phyloP scores from a whole-genome alignment of 2,329 filamentous ascomycete genomes.

The Pseudogymnoascus sp. region DNA sequence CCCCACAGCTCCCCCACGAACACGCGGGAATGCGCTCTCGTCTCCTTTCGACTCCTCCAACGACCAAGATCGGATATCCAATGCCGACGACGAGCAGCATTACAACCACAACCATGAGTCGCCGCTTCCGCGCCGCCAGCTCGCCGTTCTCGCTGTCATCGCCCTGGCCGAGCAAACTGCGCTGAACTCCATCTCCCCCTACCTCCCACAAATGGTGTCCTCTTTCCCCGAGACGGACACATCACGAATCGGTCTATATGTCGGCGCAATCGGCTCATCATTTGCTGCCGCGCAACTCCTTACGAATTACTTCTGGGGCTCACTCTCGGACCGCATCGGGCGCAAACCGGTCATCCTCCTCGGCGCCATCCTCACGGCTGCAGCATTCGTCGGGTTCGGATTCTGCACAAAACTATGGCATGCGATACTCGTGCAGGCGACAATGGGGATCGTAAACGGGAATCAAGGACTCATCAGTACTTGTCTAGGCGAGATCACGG shows the following conservation, averaged over 20 bases:
- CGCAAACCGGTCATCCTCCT: constrained; percentile 74
- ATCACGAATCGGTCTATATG: constrained; percentile 71
- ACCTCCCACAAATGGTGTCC: constrained; percentile 85
- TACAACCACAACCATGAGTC: constrained; percentile 34
- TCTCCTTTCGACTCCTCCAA: constrained; percentile 27
- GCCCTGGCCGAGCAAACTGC: constrained; percentile 92
- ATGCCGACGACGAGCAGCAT: constrained; percentile 29
- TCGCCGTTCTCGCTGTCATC: constrained; percentile 77
- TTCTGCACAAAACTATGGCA: constrained; percentile 79
- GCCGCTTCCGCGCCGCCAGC: constrained; percentile 74
- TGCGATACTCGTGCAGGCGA: constrained; percentile 71
- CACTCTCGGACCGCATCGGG: constrained; percentile 69
- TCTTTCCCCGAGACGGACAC: constrained; percentile 72
- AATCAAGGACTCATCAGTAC: constrained; percentile 93
- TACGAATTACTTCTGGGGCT: constrained; percentile 89
- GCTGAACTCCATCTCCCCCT: constrained; percentile 91
- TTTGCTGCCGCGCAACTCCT: constrained; percentile 89
- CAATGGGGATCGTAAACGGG: constrained; percentile 91
- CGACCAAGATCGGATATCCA: constrained; percentile 25
- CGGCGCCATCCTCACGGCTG: constrained; percentile 74
- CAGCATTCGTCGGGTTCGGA: constrained; percentile 78
- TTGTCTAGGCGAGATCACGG: constrained; percentile 88
- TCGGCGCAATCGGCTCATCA: constrained; percentile 79
- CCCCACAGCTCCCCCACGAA: constrained; percentile 63
- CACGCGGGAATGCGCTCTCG: constrained; percentile 39